Base-by-base conservation (phyloP, 2,329 filamentous ascomycete genomes). In the Fusarium sublunatum region DNA sequence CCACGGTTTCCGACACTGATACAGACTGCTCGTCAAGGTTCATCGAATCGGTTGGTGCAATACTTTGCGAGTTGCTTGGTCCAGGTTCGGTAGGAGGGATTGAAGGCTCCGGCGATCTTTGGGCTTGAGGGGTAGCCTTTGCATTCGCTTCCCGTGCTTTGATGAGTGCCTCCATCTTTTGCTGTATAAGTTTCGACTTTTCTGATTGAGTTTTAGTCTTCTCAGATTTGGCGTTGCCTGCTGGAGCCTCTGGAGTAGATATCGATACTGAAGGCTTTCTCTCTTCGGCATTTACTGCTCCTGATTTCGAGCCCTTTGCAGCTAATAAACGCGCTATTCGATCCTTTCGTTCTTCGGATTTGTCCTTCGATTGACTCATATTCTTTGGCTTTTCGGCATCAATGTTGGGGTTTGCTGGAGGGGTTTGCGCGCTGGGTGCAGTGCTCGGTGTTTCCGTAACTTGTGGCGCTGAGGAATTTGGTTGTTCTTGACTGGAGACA, bases 111-210 rank as follows among this genome's bases (percentile, higher is more conserved):
- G 52, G 38, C 6, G 38, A 22, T 28, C 28, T 10, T 13, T 24
- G 50, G 12, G 35, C 36, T 15, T 51, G 45, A 24, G 50, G 9
- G 10, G 53, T 25, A 35, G 50, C 51, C 25, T 75, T 75, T 35
- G 75, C 73, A 43, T 75, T 76, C 6, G 75, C 77, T 69, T 83
- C 80, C 29, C 84, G 79, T 32, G 82, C 79, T 67, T 86, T 88
- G 66, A 87, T 87, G 22, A 95, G 78, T 22, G 89, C 89, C 58
- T 92, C 91, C 71, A 96, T 88, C 66, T 92, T 92, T 72, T 92
- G 86, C 64, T 91, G 87, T 42, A 93, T 82, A 29, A 93, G 78
- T 56, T 83, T 84, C 54, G 91, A 91, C 58, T 91, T 96, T 64
- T 92, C 85, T 15, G 86, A 86, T 71, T 89, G 74, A 44, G 43